Base-by-base conservation (phyloP, 2,329 filamentous ascomycete species). In the Sporothrix euskadiensis region DNA sequence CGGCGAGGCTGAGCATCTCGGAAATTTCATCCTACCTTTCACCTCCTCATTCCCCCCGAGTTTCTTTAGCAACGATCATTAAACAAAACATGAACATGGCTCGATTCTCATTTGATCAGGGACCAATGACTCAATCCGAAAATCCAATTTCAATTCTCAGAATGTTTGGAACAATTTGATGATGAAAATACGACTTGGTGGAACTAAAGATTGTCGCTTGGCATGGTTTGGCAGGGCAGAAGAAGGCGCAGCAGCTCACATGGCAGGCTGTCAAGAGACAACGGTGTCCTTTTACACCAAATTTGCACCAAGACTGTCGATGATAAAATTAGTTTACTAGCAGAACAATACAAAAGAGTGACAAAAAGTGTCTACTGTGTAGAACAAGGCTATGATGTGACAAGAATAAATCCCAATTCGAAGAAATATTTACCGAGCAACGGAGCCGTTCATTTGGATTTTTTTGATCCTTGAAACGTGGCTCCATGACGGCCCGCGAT, bases 211-310 rank as follows among this genome's bases (percentile, higher is more conserved):
- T 69, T 69, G 49, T 49, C 32, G 54, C 19, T 41, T 69, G 66
- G 66, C 66, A 69, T 41, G 65, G 65, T 47, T 41, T 69, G 66
- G 66, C 66, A 69, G 65, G 65, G 30, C 61, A 30, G 32, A 56
- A 56, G 30, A 41, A 69, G 66, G 66, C 66, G 66, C 47, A 56
- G 49, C 47, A 69, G 66, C 66, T 56, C 49, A 56, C 32, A 56
- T 22, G 66, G 32, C n/a, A 32, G 26, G 3, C 14, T 32, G 19
- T 10, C 9, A 41, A 52, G 10, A 52, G 47, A 56, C 66, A 52
- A 54, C 65, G n/a, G 61, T 69, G 65, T 69, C 44, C 47, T 69
- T 49, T 35, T 4, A 35, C 35, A 35, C 35, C 35, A 35, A 35
- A 1, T 54, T 69, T 35, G 5, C 44, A 41, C 19, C n/a, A 44